Base-by-base conservation (phyloP, 371 early-diverging fungal species). In the Mortierella sp. region DNA sequence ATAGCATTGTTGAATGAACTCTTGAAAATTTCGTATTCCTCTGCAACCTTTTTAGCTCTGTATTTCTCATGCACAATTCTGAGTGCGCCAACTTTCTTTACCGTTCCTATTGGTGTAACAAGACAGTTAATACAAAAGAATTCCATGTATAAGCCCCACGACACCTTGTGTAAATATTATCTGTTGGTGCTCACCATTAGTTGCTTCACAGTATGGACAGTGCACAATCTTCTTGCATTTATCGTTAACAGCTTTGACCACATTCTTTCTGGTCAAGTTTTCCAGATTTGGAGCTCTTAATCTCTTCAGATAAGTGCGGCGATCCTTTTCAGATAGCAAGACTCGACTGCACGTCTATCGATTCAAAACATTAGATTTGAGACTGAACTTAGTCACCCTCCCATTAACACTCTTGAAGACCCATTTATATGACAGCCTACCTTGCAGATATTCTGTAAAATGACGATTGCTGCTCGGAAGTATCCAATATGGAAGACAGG, bases 401-500 rank as follows among this genome's bases (percentile, higher is more conserved):
- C 18, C 5, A n/a, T n/a, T 5, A 55, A 55, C 28, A 52, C 12
- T 18, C n/a, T 52, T 55, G 16, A 55, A 55, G 24, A 20, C 12
- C 24, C 12, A 47, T 47, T 47, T 11, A 55, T 55, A 18, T 9
- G 20, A 16, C 4, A 67, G 40, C 59, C 32, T 88, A 91, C 95
- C 90, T 99, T 99, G 93, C 99, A 99, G 61, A 99, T 97, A 71
- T 94, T 92, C 84, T 99, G 99, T 47, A 99, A 86, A 71, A 99
- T 96, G 51, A 90, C 91, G 43, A 96, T 90, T 45, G 94, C 95
- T 37, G 94, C 89, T 86, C 96, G 94, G 78, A 99, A 98, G 79
- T 96, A 98, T 63, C 99, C 99, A 83, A 97, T 94, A 79, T 99
- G 99, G 83, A 98, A 99, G 18, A 99, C 97, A 5, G 99, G 99